Evolutionary conservation across 139 green algal species (phyloP), one percentile per base, ranked within the genome.

Genomic region (Chlamydomonas sp.): DNA sequence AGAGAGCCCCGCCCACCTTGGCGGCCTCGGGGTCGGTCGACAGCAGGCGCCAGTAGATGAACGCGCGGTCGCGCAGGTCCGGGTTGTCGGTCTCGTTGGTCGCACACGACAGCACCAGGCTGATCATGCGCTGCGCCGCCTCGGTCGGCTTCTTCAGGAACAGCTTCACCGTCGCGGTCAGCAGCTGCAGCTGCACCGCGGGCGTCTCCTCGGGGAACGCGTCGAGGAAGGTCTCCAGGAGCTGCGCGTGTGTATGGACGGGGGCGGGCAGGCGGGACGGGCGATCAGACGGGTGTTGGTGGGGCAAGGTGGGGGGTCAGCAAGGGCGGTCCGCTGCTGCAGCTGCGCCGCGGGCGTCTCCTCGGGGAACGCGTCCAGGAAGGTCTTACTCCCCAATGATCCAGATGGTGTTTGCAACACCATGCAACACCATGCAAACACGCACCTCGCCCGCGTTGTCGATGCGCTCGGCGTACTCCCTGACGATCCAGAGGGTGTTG

Each of bases 1-100:
- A n/a, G n/a, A n/a, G n/a, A n/a, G n/a, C n/a, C n/a, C n/a, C n/a
- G n/a, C 22, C 26, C 26, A 22, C 26, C 63, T 58, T 28, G 33
- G 76, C 10, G 58, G 79, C 87, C 82, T 97, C 91, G 2, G 95
- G 92, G 78, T 99, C 91, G 10, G 90, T 95, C 29, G 86, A 96
- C 43, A 99, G 87, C 76, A 99, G 84, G 57, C 95, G 87, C 90
- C 95, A 99, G 90, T 99, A 99, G 66, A 99, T 87, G 78, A 92
- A 99, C 1, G 95, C 95, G 3, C 95, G 77, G 76, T 99, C 95
- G 1, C 95, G 77, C 62, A 99, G 87, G 76, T 99, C 95, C 10
- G 95, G 95, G 80, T 98, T 96, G 82, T 99, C 95, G 2, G 89
- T 97, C 69, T 99, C 94, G 76, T 87, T 87, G 22, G 91, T 97